Percentiles rank a stretch among this genome's conserved stretches.
These are phyloP conservation scores for Tricladium varicosporioides DNA, from an alignment of 2,329 filamentous ascomycete genomes.

Conservation along the genomic window DNA sequence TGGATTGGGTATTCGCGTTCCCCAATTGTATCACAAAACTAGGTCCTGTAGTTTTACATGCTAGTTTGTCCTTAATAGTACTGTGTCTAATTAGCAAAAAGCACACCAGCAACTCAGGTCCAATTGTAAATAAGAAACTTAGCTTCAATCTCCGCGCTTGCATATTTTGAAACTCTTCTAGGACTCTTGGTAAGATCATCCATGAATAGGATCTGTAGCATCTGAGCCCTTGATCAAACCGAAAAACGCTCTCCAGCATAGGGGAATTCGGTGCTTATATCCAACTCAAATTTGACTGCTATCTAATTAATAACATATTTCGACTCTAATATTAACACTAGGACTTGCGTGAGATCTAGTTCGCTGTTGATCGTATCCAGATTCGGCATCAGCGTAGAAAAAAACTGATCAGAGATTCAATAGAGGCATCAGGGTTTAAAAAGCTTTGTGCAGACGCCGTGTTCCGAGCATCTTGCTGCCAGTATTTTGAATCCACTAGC, in stretches of 20 bases:
- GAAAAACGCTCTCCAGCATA: background rate
- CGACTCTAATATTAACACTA: too few species aligned
- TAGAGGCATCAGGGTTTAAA: too few species aligned
- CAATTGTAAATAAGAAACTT: background rate
- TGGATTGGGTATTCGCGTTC: slow-evolving; percentile 1
- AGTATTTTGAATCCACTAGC: too few species aligned
- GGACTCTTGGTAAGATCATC: background rate
- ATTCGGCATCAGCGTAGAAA: too few species aligned
- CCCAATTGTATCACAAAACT: slow-evolving; percentile 1
- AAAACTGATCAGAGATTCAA: too few species aligned
- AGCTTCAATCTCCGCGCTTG: slow-evolving; percentile 1
- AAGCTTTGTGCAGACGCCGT: too few species aligned
- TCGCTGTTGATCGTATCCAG: background rate
- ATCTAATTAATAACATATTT: too few species aligned
- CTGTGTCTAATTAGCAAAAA: background rate
- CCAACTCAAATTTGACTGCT: too few species aligned
- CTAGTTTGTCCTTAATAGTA: slow-evolving; percentile 6
- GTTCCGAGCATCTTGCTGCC: too few species aligned
- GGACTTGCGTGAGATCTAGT: too few species aligned
- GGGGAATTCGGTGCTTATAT: too few species aligned
- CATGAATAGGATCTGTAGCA: background rate
- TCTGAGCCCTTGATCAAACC: background rate
- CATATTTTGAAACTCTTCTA: slow-evolving; percentile 6
- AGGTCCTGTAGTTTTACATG: slow-evolving; percentile 8
- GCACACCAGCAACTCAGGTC: background rate